Evolutionary conservation across 164 flowering plant genomes (phyloP).

Genomic region (Warburgia ugandensis): DNA sequence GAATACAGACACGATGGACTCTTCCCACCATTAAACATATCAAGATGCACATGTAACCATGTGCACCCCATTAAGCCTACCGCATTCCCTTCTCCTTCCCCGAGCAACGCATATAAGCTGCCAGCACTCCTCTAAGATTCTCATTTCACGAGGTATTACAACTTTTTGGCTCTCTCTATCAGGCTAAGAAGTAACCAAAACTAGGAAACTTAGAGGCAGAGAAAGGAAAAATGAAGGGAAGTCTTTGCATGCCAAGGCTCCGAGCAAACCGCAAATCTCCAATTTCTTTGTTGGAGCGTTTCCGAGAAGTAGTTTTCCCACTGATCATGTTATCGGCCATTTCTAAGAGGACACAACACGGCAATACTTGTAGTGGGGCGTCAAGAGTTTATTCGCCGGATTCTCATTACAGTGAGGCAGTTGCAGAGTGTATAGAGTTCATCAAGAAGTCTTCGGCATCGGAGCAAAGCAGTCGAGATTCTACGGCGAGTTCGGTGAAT

Average conservation of each 20-base stretch:
- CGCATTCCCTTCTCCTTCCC: not conserved
- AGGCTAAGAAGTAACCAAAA: not conserved
- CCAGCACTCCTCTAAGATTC: not conserved
- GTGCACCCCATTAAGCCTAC: conserved; percentile 12
- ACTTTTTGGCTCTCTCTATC: not conserved
- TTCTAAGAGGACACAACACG: conserved; percentile 3
- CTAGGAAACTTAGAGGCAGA: not conserved
- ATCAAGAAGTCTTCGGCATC: conserved; percentile 45
- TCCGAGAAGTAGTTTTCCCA: conserved; percentile 8
- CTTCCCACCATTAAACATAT: conserved; percentile 1
- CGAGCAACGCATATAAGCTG: not conserved
- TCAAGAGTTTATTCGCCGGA: conserved; percentile 20
- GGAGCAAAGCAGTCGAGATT: conserved; percentile 7
- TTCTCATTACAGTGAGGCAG: conserved; percentile 57
- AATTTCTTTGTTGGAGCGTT: conserved; percentile 10
- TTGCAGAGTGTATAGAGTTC: conserved; percentile 85
- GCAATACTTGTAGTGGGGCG: not conserved
- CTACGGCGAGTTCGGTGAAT: conserved; percentile 1
- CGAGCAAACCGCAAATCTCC: not conserved
- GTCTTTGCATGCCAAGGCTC: conserved; percentile 38
- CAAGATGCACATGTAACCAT: conserved; percentile 35
- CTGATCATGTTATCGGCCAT: conserved; percentile 16
- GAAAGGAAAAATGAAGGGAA: conserved; percentile 19
- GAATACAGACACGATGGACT: conserved; percentile 6
- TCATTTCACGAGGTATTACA: not conserved